phyloP scores from a whole-genome alignment of 2,329 filamentous ascomycete genomes.

The Stromatinia cepivora region DNA sequence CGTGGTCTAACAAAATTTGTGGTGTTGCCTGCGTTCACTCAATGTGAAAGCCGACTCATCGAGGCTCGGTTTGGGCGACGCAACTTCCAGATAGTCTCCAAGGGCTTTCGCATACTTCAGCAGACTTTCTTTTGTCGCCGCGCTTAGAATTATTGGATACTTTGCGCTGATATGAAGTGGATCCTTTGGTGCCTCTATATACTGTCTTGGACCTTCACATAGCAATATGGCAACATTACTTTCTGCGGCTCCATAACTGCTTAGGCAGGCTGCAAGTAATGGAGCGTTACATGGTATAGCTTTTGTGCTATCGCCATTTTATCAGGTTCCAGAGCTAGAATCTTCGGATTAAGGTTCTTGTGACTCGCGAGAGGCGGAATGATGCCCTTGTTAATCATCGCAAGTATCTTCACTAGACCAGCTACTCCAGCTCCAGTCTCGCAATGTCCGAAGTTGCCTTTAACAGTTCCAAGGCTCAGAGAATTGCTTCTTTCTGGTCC shows the following conservation, averaged over 20 bases:
- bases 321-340: constrained; percentile 6
- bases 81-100: not conserved
- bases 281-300: not conserved
- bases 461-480: constrained; percentile 37
- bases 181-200: not conserved
- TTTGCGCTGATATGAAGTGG: not conserved
- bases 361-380: constrained; percentile 46
- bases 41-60: not conserved
- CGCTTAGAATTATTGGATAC: constrained; percentile 1
- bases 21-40: constrained; percentile 2
- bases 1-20: not conserved
- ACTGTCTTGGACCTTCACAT: constrained; percentile 13
- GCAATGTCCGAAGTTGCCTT: constrained; percentile 42
- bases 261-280: constrained; percentile 27
- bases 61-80: not conserved
- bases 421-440: constrained; percentile 43
- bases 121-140: not conserved
- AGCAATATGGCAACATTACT: constrained; percentile 31
- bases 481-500: not conserved
- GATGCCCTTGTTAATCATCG: constrained; percentile 45
- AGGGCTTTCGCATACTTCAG: not conserved
- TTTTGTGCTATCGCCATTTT: not conserved
- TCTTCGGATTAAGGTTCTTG: constrained; percentile 40
- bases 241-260: constrained; percentile 35
- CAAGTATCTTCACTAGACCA: constrained; percentile 43